Base-by-base conservation (phyloP, 2,329 filamentous ascomycete genomes). In the Colletotrichum sansevieriae region DNA sequence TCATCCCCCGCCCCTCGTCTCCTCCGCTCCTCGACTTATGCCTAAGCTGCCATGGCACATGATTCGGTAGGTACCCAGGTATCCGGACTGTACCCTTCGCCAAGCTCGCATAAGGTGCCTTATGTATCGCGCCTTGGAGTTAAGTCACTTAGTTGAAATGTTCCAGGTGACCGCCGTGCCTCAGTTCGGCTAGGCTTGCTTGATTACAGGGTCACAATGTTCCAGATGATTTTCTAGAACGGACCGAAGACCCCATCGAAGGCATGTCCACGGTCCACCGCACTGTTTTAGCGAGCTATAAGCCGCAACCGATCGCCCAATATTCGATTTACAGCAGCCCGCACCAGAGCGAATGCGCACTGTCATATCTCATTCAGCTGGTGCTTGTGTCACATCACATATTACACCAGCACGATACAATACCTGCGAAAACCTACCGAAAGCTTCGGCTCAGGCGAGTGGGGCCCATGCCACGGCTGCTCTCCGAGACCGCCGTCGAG, bases 191-290 rank as follows among this genome's bases (percentile, higher is more conserved):
- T 68, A 60, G 33, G 55, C 65, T 60, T 68, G 41, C 47, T 51
- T 52, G 29, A 37, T 39, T 52, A 15, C 65, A 52, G 47, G 41
- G 61, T n/a, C 22, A 11, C n/a, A 39, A 15, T 51, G 55, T 68
- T 68, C 65, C 62, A 65, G 33, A 55, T 57, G 55, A n/a, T 41
- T 63, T 68, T 68, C 62, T 49, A 68, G 62, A 68, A 68, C 55
- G 29, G 41, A 43, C 62, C 49, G 47, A 51, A 51, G 33, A 41
- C 18, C 15, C 44, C 37, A 12, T 43, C 11, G 20, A 52, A 65
- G 39, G 22, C 54, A 65, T 59, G 54, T 47, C 35, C 29, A 49
- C 33, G 54, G 54, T 47, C 35, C 29, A 49, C 33, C 29, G 37
- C 61, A 15, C 22, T 29, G 22, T 65, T 59, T 60, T 41, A 65